Base-by-base conservation (phyloP, 345 rosid genomes). In the Citrus hindsii region DNA sequence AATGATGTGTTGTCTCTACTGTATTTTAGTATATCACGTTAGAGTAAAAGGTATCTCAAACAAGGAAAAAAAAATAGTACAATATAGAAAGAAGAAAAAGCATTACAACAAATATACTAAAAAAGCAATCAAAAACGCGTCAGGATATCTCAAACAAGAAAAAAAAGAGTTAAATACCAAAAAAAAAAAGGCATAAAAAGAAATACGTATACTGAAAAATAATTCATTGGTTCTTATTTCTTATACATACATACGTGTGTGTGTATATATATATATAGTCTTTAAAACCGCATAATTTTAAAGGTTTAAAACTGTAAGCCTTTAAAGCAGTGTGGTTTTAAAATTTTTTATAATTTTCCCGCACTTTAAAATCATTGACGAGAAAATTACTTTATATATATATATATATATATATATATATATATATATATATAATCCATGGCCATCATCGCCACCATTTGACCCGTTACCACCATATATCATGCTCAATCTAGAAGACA, bases 281-380 rank as follows among this genome's bases (percentile, higher is more conserved):
- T 25, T 25, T 28, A 28, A 28, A 28, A 28, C 2, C 28, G 2
- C 2, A 30, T 2, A 3, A 30, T 30, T 2, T 30, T 30, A 30
- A 30, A 30, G 0, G 0, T 0, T 30, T 30, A 30, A 30, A 30
- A 30, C 0, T 30, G 3, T 30, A 30, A 30, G 0, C 0, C 3
- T 30, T 30, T 30, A 2, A 30, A 30, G 0, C 0, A 0, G 3
- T 1, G 0, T 30, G 0, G 1, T 30, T 30, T 30, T 2, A 30
- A 30, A 30, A 0, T 0, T 2, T 2, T 28, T 28, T 2, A 0
- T 28, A 0, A 30, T 30, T 30, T 30, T 30, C 0, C 3, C 30
- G 0, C 3, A 30, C 30, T 30, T 30, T 30, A 30, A 30, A 30
- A 30, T 30, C 3, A 0, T 30, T 30, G 3, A 30, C 0, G 3